Conservation (phyloP, 305 asterid species). For the Lippia alba region DNA sequence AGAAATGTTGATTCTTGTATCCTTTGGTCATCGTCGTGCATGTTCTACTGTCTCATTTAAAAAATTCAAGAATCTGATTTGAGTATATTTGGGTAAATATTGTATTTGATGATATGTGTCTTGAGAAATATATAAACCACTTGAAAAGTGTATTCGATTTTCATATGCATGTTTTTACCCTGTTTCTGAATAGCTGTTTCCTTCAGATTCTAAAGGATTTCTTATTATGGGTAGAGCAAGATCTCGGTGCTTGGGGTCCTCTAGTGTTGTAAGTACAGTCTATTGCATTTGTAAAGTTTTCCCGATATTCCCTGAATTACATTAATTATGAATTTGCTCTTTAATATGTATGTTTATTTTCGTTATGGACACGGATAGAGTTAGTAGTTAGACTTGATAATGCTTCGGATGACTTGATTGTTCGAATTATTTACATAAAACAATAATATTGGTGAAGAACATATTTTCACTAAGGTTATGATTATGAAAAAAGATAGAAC, state of each 20-base stretch:
- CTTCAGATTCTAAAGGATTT: conserved; percentile 72
- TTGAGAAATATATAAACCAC: conserved; percentile 1
- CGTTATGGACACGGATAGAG: neutral
- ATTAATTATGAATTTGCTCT: neutral
- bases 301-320: neutral
- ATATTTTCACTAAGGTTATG: neutral
- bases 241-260: conserved; percentile 99
- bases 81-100: neutral
- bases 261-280: conserved; percentile 77
- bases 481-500: neutral
- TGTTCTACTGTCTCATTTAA: neutral
- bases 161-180: conserved; percentile 3
- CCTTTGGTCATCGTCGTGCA: neutral
- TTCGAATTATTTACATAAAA: neutral
- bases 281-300: conserved; percentile 1
- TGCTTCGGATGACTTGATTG: conserved; percentile 10
- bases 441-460: too few relatives aligned
- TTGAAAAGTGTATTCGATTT: neutral
- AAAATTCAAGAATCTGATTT: conserved; percentile 14
- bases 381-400: conserved; percentile 1
- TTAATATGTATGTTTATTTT: neutral
- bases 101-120: conserved; percentile 9
- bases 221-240: conserved; percentile 81
- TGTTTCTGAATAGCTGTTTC: conserved; percentile 30
- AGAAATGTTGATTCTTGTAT: neutral